Evolutionary conservation across 208 protist species (phyloP).

Genomic region (Porcisia hertigi): DNA sequence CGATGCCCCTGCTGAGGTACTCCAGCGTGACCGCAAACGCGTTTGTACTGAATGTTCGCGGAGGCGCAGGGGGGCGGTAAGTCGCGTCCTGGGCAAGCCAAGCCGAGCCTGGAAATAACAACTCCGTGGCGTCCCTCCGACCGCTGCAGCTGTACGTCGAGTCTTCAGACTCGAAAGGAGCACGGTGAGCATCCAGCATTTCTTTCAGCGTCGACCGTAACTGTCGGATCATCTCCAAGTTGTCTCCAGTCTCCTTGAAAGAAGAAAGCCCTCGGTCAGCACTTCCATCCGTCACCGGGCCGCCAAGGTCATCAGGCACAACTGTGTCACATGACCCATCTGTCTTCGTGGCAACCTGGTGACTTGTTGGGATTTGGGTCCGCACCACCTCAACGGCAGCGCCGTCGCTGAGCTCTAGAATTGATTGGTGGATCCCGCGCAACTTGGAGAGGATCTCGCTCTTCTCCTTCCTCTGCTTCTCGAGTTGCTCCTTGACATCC

Average conservation of each 20-base stretch:
- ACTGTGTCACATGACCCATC: neutral
- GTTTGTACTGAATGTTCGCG: slow-evolving; percentile 55
- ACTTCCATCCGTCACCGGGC: neutral
- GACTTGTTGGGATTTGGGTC: neutral
- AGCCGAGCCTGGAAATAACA: neutral
- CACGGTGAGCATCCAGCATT: slow-evolving; percentile 25
- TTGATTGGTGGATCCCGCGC: slow-evolving; percentile 45
- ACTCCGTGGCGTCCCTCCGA: neutral
- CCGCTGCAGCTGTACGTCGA: neutral
- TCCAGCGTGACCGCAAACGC: slow-evolving; percentile 64
- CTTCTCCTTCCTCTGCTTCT: slow-evolving; percentile 35
- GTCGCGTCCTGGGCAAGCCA: slow-evolving; percentile 23
- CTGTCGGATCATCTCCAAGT: slow-evolving; percentile 23
- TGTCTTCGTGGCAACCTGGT: neutral
- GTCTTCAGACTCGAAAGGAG: neutral
- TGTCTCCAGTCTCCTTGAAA: slow-evolving; percentile 6
- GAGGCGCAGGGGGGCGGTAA: slow-evolving; percentile 38
- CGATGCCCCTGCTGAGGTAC: slow-evolving; percentile 46
- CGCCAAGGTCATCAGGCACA: neutral
- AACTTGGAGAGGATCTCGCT: slow-evolving; percentile 44
- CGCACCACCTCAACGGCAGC: slow-evolving; percentile 32
- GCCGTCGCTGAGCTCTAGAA: slow-evolving; percentile 46
- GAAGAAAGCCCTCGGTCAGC: neutral
- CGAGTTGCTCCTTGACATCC: slow-evolving; percentile 16
- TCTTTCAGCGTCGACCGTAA: slow-evolving; percentile 28